phyloP scores from a whole-genome alignment of 352 stramenopile genomes.

The Pythium periplocum region DNA sequence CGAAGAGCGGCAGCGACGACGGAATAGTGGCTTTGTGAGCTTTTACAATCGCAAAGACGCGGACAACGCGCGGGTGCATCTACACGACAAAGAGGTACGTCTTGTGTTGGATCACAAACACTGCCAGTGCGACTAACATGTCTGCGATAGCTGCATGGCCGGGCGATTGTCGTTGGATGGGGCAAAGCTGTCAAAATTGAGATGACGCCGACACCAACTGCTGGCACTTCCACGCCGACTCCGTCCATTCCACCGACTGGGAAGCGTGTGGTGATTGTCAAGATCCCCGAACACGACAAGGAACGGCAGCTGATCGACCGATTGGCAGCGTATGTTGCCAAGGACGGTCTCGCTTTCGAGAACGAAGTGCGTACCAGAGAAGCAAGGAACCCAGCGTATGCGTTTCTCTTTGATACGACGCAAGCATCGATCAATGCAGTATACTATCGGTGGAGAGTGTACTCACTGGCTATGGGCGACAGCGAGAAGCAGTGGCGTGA shows the following conservation, averaged over 20 bases:
- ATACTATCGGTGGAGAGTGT: conserved; percentile 78
- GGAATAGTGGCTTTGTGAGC: conserved; percentile 95
- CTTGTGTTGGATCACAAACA: conserved; percentile 4
- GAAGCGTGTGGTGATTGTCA: conserved; percentile 22
- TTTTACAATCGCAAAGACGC: conserved; percentile 86
- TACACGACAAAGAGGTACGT: conserved; percentile 69
- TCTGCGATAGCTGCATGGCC: conserved; percentile 48
- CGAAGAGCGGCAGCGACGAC: conserved; percentile 86
- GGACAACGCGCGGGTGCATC: conserved; percentile 64
- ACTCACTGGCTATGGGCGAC: conserved; percentile 68
- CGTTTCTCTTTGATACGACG: conserved; percentile 45
- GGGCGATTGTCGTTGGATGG: conserved; percentile 75
- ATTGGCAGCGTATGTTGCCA: conserved; percentile 55
- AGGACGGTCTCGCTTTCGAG: conserved; percentile 64
- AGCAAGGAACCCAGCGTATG: conserved; percentile 36
- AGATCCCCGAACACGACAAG: conserved; percentile 26
- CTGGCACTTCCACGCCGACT: conserved; percentile 1
- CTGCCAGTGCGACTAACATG: no score
- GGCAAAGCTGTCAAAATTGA: conserved; percentile 80
- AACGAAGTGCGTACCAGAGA: conserved; percentile 48
- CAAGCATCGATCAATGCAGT: conserved; percentile 19
- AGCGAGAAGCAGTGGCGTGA: conserved; percentile 36
- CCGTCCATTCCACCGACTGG: conserved; percentile 1
- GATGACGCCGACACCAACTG: conserved; percentile 5
- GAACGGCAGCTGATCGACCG: conserved; percentile 34